Conservation (phyloP, 129 eudicot species). For the Ambrosia artemisiifolia region DNA sequence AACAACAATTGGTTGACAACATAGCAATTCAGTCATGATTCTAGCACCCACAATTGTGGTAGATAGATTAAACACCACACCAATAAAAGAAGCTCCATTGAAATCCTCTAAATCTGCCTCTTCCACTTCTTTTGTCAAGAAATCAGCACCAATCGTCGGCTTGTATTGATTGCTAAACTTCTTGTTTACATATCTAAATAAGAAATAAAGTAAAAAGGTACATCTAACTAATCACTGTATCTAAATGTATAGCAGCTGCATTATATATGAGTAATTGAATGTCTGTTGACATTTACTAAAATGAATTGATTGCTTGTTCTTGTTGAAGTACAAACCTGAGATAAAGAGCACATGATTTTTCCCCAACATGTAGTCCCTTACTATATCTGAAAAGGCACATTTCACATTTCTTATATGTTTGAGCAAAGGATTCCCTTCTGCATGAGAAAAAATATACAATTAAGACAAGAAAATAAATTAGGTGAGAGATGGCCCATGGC, state of each 20-base stretch:
- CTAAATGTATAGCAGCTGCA: too few relatives aligned
- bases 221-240: too few relatives aligned
- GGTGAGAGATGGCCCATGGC: background rate
- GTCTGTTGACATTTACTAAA: background rate
- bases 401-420: slow-evolving; percentile 91
- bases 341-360: slow-evolving; percentile 86
- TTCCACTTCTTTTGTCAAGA: too few relatives aligned
- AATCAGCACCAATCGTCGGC: too few relatives aligned
- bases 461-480: background rate
- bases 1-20: too few relatives aligned
- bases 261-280: background rate
- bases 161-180: too few relatives aligned
- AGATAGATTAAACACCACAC: too few relatives aligned
- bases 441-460: slow-evolving; percentile 8
- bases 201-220: background rate
- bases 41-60: too few relatives aligned
- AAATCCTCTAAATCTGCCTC: too few relatives aligned
- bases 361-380: slow-evolving; percentile 85
- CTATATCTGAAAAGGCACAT: slow-evolving; percentile 81
- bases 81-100: too few relatives aligned
- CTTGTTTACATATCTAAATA: too few relatives aligned
- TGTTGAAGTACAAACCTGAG: slow-evolving; percentile 57
- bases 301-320: background rate
- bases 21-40: too few relatives aligned
- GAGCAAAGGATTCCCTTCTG: slow-evolving; percentile 98